A percentile compares a stretch with the other conserved stretches of the same genome.
Conservation (phyloP, 2,329 filamentous ascomycete genomes). For the Neurospora sp. region DNA sequence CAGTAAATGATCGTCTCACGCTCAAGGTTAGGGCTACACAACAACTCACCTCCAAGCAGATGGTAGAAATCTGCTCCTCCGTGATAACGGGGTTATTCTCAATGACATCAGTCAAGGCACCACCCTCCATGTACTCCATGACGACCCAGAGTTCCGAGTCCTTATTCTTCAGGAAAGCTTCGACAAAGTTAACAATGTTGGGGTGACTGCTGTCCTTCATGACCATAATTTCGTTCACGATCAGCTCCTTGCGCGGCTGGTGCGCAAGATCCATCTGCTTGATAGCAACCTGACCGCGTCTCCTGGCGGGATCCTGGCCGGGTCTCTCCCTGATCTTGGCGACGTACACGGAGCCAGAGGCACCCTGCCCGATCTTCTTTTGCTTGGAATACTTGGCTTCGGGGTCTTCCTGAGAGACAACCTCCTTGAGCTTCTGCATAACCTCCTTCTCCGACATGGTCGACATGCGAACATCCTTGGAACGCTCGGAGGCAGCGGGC, state of each 20-base stretch:
- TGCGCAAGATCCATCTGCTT: slow-evolving; percentile 99
- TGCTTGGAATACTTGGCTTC: slow-evolving; percentile 96
- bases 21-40: neutral
- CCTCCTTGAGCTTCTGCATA: slow-evolving; percentile 89
- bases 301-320: slow-evolving; percentile 46
- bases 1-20: slow-evolving; percentile 1
- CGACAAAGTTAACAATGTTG: slow-evolving; percentile 98
- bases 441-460: slow-evolving; percentile 96
- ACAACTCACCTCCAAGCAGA: slow-evolving; percentile 76
- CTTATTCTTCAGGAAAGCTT: slow-evolving; percentile 92
- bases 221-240: slow-evolving; percentile 98
- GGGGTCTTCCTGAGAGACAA: slow-evolving; percentile 91
- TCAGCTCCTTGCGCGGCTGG: slow-evolving; percentile 93
- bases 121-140: slow-evolving; percentile 99
- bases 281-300: slow-evolving; percentile 76
- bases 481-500: slow-evolving; percentile 58
- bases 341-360: slow-evolving; percentile 95
- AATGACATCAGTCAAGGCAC: slow-evolving; percentile 94
- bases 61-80: slow-evolving; percentile 95
- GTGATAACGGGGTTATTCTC: slow-evolving; percentile 92
- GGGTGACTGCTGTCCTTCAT: slow-evolving; percentile 99
- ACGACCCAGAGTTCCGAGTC: slow-evolving; percentile 97
- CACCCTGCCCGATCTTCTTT: slow-evolving; percentile 98
- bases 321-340: slow-evolving; percentile 60
- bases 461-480: slow-evolving; percentile 95